Evolutionary conservation across 2,329 filamentous ascomycete genomes (phyloP).

Genomic region (Cytospora piceicola): DNA sequence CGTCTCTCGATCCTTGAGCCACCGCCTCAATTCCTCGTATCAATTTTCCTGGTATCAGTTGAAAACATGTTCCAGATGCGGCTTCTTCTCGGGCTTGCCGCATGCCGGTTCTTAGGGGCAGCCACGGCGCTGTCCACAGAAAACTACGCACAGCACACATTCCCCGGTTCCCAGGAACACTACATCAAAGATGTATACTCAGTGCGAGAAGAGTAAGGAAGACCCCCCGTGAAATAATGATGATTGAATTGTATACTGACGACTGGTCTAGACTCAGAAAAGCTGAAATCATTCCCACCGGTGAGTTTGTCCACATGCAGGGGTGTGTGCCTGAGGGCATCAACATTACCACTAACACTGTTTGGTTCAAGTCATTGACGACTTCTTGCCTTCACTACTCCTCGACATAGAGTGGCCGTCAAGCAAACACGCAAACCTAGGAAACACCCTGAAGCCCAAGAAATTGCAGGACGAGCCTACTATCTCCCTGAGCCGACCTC

Average conservation of each 20-base stretch:
- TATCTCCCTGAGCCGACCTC: constrained; percentile 38
- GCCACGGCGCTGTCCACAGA: background rate
- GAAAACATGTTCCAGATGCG: constrained; percentile 1
- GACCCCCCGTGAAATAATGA: fast-evolving
- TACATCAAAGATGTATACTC: background rate
- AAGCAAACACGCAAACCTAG: constrained; percentile 50
- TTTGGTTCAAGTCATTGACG: constrained; percentile 54
- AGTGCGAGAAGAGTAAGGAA: constrained; percentile 15
- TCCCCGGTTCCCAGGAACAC: background rate
- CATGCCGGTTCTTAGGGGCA: background rate
- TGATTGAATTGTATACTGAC: background rate
- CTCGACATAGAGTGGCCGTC: constrained; percentile 53
- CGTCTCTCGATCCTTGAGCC: background rate
- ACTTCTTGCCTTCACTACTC: constrained; percentile 59
- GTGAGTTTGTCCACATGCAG: constrained; percentile 24
- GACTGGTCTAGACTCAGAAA: constrained; percentile 29
- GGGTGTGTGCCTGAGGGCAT: too few species aligned
- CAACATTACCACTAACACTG: constrained; percentile 5
- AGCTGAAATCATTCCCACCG: constrained; percentile 36
- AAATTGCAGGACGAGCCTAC: constrained; percentile 41
- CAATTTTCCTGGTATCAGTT: too few species aligned
- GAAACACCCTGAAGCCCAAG: constrained; percentile 51
- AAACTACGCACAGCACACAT: constrained; percentile 10
- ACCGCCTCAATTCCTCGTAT: background rate
- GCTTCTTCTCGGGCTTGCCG: background rate